Evolutionary conservation across 202 grass and related monocot species (phyloP).

Genomic region (Brachypodium distachyon): DNA sequence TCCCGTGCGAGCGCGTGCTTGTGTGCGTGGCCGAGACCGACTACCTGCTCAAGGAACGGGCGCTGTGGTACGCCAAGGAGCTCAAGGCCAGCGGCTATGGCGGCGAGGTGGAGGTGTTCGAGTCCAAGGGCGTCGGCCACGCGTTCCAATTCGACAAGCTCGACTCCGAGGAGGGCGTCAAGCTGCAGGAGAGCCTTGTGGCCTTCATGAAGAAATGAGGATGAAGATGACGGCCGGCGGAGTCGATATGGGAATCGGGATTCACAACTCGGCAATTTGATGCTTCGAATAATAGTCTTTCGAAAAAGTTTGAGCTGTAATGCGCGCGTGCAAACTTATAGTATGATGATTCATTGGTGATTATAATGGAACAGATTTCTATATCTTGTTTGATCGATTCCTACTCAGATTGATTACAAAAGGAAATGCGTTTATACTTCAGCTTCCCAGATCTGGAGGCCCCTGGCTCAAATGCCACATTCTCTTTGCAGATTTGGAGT

Average conservation of each 20-base stretch:
- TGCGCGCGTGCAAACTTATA: background rate
- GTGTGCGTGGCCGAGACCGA: slow-evolving; percentile 50
- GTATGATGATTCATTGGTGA: background rate
- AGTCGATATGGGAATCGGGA: background rate
- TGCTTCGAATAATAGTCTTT: background rate
- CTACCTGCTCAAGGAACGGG: slow-evolving; percentile 46
- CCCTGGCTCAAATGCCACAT: background rate
- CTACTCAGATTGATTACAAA: background rate
- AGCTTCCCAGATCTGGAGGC: background rate
- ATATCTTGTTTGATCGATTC: background rate
- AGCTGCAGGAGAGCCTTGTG: slow-evolving; percentile 31
- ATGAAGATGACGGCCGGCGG: background rate
- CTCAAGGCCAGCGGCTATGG: slow-evolving; percentile 39
- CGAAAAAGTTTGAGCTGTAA: background rate
- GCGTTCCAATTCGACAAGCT: slow-evolving; percentile 45
- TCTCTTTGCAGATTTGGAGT: background rate
- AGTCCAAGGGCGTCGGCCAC: slow-evolving; percentile 49
- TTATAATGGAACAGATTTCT: background rate
- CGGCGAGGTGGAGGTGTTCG: slow-evolving; percentile 51
- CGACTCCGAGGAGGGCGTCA: slow-evolving; percentile 9
- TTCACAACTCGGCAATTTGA: background rate
- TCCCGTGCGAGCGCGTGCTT: slow-evolving; percentile 44
- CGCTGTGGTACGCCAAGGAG: slow-evolving; percentile 42
- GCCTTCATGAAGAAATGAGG: slow-evolving; percentile 36
- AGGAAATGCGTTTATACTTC: background rate